phyloP scores from a whole-genome alignment of 176 grass and related monocot species.

The Carex littledalei region DNA sequence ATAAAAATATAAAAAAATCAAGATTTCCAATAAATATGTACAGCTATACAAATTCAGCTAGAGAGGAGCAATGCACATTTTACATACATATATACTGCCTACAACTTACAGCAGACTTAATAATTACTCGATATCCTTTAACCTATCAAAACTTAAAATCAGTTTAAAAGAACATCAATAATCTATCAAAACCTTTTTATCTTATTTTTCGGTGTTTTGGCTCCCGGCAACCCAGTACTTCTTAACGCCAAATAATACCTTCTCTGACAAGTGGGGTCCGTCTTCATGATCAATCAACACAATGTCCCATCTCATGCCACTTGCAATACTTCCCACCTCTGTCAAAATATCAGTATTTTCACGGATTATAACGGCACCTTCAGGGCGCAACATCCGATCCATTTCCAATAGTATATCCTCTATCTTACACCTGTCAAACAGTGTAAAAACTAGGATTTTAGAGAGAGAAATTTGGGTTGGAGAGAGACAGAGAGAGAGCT shows the following conservation, averaged over 20 bases:
- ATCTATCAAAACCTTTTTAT: background rate
- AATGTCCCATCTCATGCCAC: slow-evolving; percentile 62
- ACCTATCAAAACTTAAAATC: background rate
- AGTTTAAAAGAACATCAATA: background rate
- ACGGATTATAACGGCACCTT: slow-evolving; percentile 68
- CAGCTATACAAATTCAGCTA: background rate
- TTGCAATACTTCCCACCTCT: slow-evolving; percentile 53
- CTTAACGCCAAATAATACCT: slow-evolving; percentile 76
- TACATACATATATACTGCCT: background rate
- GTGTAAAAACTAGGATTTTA: background rate
- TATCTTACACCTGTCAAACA: slow-evolving; percentile 53
- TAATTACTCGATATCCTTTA: background rate
- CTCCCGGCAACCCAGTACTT: slow-evolving; percentile 45
- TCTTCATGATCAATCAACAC: slow-evolving; percentile 54
- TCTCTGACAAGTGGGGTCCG: slow-evolving; percentile 65
- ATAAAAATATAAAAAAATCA: background rate
- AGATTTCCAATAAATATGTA: background rate
- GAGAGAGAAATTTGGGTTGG: background rate
- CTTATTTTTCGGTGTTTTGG: slow-evolving; percentile 29
- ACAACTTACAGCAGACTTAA: background rate
- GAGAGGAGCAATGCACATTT: background rate
- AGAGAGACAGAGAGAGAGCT: background rate
- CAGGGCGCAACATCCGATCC: slow-evolving; percentile 79
- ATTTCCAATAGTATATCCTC: slow-evolving; percentile 88
- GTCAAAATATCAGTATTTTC: slow-evolving; percentile 58